Base-by-base conservation (phyloP, 768 basidiomycete species). In the Trametes cubensis region DNA sequence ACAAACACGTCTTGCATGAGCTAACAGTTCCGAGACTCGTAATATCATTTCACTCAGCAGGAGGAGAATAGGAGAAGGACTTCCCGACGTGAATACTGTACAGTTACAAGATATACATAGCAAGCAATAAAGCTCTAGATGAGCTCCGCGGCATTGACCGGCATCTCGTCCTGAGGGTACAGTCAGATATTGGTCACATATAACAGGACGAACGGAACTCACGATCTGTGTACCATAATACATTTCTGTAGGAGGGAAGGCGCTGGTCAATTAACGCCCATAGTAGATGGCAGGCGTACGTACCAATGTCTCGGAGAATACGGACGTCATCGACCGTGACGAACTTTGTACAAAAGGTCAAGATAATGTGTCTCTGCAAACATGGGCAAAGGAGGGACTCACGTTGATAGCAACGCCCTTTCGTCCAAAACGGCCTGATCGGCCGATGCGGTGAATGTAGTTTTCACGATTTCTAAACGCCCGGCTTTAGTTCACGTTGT, bases 401-500 rank as follows among this genome's bases (percentile, higher is more conserved):
- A 97, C 95, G 78, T 98, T 99, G 79, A 99, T 98, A 46, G 97
- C 97, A 63, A 98, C 97, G 83, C 96, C 97, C 79, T 99, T 99
- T 69, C 97, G 84, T 69, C 97, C 97, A 79, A 98, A 98, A 61
- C 97, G 94, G 73, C 97, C 97, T 61, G 95, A 97, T 64, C 97
- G 94, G 76, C 97, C 97, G 73, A 98, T 98, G 72, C 97, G 92
- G 81, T 99, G 97, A 68, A 99, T 98, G 80, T 99, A 99, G 77
- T 99, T 98, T 85, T 98, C 96, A 83, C 92, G 92, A 75, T 94
- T 94, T 67, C 89, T 94, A 51, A 45, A 14, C 42, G 48, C 61
- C 57, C 45, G 42, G 10, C 2, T 47, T 15, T 25, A 23, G 46
- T 38, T 30, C 17, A 17, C 25, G 50, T 64, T 57, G 15, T 5